A percentile compares a stretch with the other conserved stretches of the same genome.
Conservation (phyloP, 1,139 yeast species). For the Yamadazyma atmosphaerica region DNA sequence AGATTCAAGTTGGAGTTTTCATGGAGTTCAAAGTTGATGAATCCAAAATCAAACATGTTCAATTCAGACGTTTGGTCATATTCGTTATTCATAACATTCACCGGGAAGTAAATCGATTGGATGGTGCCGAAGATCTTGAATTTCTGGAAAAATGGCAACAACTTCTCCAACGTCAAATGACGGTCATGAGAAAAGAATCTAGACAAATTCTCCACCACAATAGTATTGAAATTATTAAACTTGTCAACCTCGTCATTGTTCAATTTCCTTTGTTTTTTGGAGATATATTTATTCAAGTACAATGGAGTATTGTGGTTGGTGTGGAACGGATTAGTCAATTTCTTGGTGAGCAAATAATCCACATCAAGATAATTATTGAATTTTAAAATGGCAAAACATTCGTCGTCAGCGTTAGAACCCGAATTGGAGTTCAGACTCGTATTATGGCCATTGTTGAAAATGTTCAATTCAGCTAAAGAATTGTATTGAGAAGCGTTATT, state of each 20-base stretch:
- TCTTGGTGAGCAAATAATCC: conserved; percentile 26
- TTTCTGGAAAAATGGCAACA: conserved; percentile 27
- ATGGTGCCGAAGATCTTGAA: conserved; percentile 41
- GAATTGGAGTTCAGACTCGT: conserved; percentile 3
- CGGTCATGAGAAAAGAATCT: conserved; percentile 25
- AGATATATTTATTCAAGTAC: conserved; percentile 30
- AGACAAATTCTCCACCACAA: conserved; percentile 47
- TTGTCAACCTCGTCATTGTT: conserved; percentile 14
- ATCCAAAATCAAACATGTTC: conserved; percentile 30
- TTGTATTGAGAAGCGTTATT: conserved; percentile 24
- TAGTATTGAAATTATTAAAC: conserved; percentile 33
- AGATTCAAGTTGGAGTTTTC: conserved; percentile 22
- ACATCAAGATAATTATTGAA: conserved; percentile 40
- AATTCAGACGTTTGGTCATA: conserved; percentile 15
- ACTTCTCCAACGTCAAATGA: conserved; percentile 14
- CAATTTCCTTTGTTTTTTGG: conserved; percentile 25
- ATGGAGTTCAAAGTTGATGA: conserved; percentile 25
- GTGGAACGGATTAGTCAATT: conserved; percentile 33
- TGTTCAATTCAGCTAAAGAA: conserved; percentile 29
- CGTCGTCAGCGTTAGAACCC: conserved; percentile 17
- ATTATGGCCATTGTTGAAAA: conserved; percentile 19
- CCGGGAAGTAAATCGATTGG: conserved; percentile 48
- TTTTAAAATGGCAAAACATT: conserved; percentile 34
- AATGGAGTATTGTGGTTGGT: conserved; percentile 22
- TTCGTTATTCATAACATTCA: conserved; percentile 6